Base-by-base conservation (phyloP, 805 yeast species). In the Brettanomyces custersianus region DNA sequence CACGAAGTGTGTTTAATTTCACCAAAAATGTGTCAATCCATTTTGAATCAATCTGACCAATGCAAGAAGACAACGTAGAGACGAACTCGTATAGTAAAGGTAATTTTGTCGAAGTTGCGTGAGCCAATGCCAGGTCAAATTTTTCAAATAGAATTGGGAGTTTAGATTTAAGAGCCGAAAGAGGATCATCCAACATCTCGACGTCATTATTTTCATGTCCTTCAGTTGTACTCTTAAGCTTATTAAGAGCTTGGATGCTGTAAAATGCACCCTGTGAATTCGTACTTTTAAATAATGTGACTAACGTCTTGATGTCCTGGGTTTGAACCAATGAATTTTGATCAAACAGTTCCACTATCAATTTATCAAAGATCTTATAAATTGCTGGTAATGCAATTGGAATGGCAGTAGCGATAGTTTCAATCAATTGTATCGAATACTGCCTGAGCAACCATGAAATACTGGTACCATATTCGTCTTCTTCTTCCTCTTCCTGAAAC, bases 371-470 rank as follows among this genome's bases (percentile, higher is more conserved):
- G 1, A 38, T 29, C 3, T 50, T 39, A 37, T 64, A 66, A 7
- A 71, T 40, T 2, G 44, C 29, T 5, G 63, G 53, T 13, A 74
- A 46, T 2, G 51, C 38, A 1, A 40, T 36, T 2, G 77, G 72
- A 35, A 59, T 61, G 2, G 49, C 43, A 3, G 47, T 48, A n/a
- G 70, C 55, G 11, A 71, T 38, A 0, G 65, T 48, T 13, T 63
- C 52, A 6, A 70, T 47, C 23, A 76, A 47, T 21, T 56, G 58
- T 5, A 72, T 63, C 0, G 83, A 57, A 36, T 67, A 68, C 29
- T 72, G 60, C 40, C 92, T 61, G 15, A 82, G 55, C 43, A 72
- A 77, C 81, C 88, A 78, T 2, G 80, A 68, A 15, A 49, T 53
- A 18, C 58, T 62, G 22, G 61, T 62, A 16, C 55, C 59, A 13